Evolutionary conservation across 2,329 filamentous ascomycete genomes (phyloP), one percentile per base, ranked within the genome.

Genomic region (Fusarium sp.): DNA sequence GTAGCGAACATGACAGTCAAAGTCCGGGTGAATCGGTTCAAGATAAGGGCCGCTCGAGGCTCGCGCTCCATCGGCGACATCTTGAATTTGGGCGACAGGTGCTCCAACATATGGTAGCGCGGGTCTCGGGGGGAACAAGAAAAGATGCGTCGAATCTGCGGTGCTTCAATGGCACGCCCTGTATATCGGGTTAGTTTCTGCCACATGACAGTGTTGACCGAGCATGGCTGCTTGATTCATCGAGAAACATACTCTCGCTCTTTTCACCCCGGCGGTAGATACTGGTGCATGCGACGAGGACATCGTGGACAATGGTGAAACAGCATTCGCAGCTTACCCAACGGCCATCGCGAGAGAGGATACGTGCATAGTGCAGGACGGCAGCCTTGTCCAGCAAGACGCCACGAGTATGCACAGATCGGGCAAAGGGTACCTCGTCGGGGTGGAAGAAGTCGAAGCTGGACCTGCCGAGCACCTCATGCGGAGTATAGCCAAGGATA

Each of bases 391-490:
- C 95, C 69, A 96, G 89, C 64, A 90, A 86, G 57, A 97, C 88
- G 20, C 93, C 93, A 61, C 92, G 90, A 75, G 87, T 91, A 82
- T 97, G 93, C 64, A 95, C 87, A 33, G 89, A 88, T 69, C 91
- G 90, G 41, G 94, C 95, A 78, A 93, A 91, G 0, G 93, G 92
- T 22, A 95, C 86, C 83, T 97, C 94, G 10, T 95, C 92, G 1
- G 93, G 92, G 78, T 96, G 93, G 80, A 97, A 97, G 82, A 94
- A 97, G 33, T 97, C 93, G 87, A 95, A 97, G 79, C 91, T 92
- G 69, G 95, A 94, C 79, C 87, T 91, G 72, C 93, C 92, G 78
- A 92, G 88, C 18, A 97, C 91, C 80, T 97, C 93, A 69, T 92
- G 87, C 4, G 94, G 93, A 22, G 89, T 88, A 79, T 95, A 96